phyloP scores from a whole-genome alignment of 2,329 filamentous ascomycete genomes.

The Mycosphaerelloides madeirae region DNA sequence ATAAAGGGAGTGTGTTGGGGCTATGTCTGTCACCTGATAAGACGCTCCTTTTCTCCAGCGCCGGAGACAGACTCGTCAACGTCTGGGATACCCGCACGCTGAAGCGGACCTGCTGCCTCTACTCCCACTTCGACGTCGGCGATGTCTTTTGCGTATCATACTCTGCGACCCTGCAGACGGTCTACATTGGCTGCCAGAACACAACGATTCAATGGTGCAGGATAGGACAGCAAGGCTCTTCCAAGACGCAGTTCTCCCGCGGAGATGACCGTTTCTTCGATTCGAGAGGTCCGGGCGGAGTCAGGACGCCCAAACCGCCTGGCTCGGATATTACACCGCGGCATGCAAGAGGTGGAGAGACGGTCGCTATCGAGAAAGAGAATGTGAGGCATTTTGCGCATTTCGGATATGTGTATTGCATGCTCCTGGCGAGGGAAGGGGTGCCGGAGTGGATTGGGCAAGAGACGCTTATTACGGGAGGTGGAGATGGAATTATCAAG shows the following conservation, averaged over 20 bases:
- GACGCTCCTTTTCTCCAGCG: constrained; percentile 80
- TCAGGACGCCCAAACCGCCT: constrained; percentile 67
- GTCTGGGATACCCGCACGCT: constrained; percentile 81
- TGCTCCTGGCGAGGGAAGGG: constrained; percentile 75
- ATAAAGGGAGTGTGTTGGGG: constrained; percentile 85
- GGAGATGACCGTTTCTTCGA: constrained; percentile 90
- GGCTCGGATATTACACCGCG: constrained; percentile 47
- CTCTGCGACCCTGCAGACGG: constrained; percentile 69
- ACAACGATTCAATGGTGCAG: constrained; percentile 91
- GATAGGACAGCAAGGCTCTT: constrained; percentile 17
- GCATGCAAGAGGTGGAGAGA: constrained; percentile 55
- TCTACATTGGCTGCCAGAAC: constrained; percentile 92
- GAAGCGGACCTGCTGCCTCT: constrained; percentile 77
- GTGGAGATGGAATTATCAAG: constrained; percentile 90
- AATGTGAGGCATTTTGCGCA: constrained; percentile 87
- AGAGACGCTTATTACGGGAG: constrained; percentile 83
- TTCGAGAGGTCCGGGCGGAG: constrained; percentile 77
- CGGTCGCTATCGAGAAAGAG: constrained; percentile 74
- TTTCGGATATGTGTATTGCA: constrained; percentile 93
- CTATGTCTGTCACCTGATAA: constrained; percentile 73
- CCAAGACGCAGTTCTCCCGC: constrained; percentile 43
- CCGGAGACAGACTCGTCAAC: constrained; percentile 89
- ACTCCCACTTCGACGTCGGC: constrained; percentile 88
- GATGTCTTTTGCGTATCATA: constrained; percentile 96
- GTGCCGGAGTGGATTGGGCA: constrained; percentile 64